These are phyloP conservation scores for Orbilia blumenaviensis DNA, from an alignment of 2,329 filamentous ascomycete genomes.

Conservation along the genomic window DNA sequence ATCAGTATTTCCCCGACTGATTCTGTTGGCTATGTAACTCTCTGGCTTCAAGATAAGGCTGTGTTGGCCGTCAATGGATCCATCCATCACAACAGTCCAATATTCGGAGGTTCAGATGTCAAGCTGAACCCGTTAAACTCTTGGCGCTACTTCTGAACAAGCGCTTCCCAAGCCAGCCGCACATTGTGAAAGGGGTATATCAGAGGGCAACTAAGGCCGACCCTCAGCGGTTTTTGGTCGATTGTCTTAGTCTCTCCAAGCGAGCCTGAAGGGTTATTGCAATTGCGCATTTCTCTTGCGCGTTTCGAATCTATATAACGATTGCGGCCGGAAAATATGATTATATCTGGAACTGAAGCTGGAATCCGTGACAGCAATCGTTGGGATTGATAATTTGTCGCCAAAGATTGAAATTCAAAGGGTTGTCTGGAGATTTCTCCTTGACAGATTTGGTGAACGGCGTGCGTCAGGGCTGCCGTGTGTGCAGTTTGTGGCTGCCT, in stretches of 20 bases:
- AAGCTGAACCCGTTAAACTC: background rate
- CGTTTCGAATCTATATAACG: background rate
- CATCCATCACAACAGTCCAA: background rate
- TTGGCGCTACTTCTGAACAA: slow-evolving; percentile 60
- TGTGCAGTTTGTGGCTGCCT: slow-evolving; percentile 35
- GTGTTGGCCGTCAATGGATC: too few relatives aligned
- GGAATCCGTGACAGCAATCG: slow-evolving; percentile 30
- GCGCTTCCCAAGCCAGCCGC: slow-evolving; percentile 58
- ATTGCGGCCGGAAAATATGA: slow-evolving; percentile 21
- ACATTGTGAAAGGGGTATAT: slow-evolving; percentile 29
- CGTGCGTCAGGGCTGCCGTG: slow-evolving; percentile 6
- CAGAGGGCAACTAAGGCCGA: slow-evolving; percentile 12
- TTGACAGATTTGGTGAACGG: slow-evolving; percentile 12
- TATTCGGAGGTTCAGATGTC: background rate
- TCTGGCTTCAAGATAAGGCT: too few relatives aligned
- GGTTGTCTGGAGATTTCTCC: background rate
- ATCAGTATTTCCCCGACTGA: background rate
- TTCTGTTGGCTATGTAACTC: background rate
- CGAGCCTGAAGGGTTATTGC: background rate
- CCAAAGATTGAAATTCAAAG: slow-evolving; percentile 23
- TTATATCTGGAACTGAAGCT: slow-evolving; percentile 6
- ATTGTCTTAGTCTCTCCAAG: slow-evolving; percentile 19
- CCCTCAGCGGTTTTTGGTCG: slow-evolving; percentile 27
- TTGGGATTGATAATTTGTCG: slow-evolving; percentile 18
- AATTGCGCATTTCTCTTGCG: slow-evolving; percentile 22